Conservation (phyloP, 2,329 filamentous ascomycete species). For the Zalaria obscura region DNA sequence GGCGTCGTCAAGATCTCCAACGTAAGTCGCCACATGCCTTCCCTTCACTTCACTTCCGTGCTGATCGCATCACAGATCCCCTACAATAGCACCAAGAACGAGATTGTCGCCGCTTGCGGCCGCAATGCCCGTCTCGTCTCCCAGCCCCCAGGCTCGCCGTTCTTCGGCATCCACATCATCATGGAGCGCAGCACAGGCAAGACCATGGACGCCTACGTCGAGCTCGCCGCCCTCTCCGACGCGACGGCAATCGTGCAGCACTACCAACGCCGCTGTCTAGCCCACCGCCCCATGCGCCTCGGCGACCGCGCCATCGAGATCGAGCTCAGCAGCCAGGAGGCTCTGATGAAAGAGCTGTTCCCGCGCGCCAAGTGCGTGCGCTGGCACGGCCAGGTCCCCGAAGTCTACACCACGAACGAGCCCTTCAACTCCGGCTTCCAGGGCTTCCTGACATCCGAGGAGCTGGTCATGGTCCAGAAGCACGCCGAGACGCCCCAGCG, state of each 20-base stretch:
- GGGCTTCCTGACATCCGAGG: slow-evolving; percentile 37
- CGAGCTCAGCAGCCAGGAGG: slow-evolving; percentile 30
- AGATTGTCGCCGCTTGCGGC: slow-evolving; percentile 33
- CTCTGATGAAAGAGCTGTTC: slow-evolving; percentile 36
- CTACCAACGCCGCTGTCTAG: slow-evolving; percentile 21
- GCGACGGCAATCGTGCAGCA: slow-evolving; percentile 24
- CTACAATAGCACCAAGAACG: slow-evolving; percentile 33
- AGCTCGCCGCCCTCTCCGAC: slow-evolving; percentile 25
- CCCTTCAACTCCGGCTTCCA: slow-evolving; percentile 34
- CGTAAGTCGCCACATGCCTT: slow-evolving; percentile 10
- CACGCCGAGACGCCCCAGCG: slow-evolving; percentile 35
- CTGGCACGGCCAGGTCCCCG: slow-evolving; percentile 26
- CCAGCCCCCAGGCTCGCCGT: slow-evolving; percentile 16
- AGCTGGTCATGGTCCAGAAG: slow-evolving; percentile 30
- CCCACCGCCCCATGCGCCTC: slow-evolving; percentile 26
- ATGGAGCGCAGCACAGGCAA: slow-evolving; percentile 44
- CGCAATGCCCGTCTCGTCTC: slow-evolving; percentile 25
- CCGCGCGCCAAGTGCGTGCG: slow-evolving; percentile 35
- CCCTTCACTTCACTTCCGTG: not conserved
- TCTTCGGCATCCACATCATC: slow-evolving; percentile 39
- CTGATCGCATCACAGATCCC: slow-evolving; percentile 28
- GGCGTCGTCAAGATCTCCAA: slow-evolving; percentile 20
- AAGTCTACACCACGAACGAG: slow-evolving; percentile 20
- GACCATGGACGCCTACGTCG: slow-evolving; percentile 40
- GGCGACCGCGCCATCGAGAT: slow-evolving; percentile 34